phyloP scores from a whole-genome alignment of 2,329 filamentous ascomycete species.

The Zalaria sp. region DNA sequence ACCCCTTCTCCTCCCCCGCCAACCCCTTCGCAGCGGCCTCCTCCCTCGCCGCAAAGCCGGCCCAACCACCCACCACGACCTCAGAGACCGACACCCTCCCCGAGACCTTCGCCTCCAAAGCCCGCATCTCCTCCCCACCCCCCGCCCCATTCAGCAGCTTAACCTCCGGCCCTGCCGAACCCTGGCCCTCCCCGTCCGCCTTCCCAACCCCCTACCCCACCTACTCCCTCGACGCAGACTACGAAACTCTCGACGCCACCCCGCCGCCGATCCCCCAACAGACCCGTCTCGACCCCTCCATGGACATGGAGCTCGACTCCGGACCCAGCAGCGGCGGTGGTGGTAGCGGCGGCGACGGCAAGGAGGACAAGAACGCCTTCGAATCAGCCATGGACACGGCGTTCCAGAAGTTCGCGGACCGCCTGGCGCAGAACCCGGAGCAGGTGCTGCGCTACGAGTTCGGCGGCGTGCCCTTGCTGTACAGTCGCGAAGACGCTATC shows the following conservation, averaged over 20 bases:
- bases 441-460: constrained; percentile 38
- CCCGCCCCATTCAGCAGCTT: constrained; percentile 15
- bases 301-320: constrained; percentile 13
- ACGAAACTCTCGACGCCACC: constrained; percentile 62
- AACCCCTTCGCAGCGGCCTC: constrained; percentile 45
- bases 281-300: constrained; percentile 26
- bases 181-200: constrained; percentile 57
- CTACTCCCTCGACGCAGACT: constrained; percentile 77
- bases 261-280: constrained; percentile 35
- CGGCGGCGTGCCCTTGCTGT: constrained; percentile 47
- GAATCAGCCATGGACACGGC: constrained; percentile 34
- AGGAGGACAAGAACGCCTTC: constrained; percentile 33
- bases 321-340: too few relatives aligned
- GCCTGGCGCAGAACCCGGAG: constrained; percentile 34
- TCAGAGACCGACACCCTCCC: constrained; percentile 41
- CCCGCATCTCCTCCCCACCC: constrained; percentile 32
- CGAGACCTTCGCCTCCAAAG: constrained; percentile 63
- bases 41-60: constrained; percentile 27
- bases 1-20: constrained; percentile 39
- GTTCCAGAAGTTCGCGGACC: constrained; percentile 38
- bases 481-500: constrained; percentile 70
- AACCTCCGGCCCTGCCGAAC: constrained; percentile 32
- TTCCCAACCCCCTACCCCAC: constrained; percentile 60
- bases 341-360: constrained; percentile 14
- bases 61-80: constrained; percentile 17